phyloP scores from a whole-genome alignment of 805 yeast genomes.

The Ogataea haglerorum region DNA sequence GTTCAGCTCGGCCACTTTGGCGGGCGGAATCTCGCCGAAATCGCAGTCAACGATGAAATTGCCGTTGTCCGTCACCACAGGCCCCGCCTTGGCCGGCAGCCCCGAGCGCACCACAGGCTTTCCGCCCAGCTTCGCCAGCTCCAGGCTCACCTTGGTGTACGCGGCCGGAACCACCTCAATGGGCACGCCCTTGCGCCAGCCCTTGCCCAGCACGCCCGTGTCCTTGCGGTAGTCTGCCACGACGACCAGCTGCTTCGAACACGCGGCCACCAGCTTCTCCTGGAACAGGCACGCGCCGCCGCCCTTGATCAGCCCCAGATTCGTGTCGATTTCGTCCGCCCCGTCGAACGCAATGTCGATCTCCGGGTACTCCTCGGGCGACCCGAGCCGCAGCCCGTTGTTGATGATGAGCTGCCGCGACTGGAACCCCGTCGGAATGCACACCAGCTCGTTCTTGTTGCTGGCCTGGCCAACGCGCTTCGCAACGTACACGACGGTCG shows the following conservation, averaged over 20 bases:
- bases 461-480: constrained; percentile 79
- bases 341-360: constrained; percentile 97
- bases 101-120: constrained; percentile 74
- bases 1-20: constrained; percentile 51
- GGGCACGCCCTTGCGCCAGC: constrained; percentile 91
- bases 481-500: constrained; percentile 96
- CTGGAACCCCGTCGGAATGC: constrained; percentile 97
- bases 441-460: constrained; percentile 55
- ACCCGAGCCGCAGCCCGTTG: constrained; percentile 74
- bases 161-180: constrained; percentile 92
- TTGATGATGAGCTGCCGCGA: constrained; percentile 79
- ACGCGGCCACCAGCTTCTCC: constrained; percentile 87
- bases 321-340: constrained; percentile 90
- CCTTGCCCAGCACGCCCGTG: constrained; percentile 66
- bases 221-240: constrained; percentile 93
- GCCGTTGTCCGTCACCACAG: constrained; percentile 92
- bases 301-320: constrained; percentile 87
- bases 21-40: constrained; percentile 68
- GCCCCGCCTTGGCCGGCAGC: constrained; percentile 92
- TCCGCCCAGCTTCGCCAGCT: constrained; percentile 65
- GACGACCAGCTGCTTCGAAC: constrained; percentile 70
- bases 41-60: constrained; percentile 91
- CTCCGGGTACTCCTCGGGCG: constrained; percentile 76
- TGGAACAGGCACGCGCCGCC: constrained; percentile 98
- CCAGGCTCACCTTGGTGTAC: constrained; percentile 67